Conservation (phyloP, 2,329 filamentous ascomycete species). For the Diaporthe humulicola region DNA sequence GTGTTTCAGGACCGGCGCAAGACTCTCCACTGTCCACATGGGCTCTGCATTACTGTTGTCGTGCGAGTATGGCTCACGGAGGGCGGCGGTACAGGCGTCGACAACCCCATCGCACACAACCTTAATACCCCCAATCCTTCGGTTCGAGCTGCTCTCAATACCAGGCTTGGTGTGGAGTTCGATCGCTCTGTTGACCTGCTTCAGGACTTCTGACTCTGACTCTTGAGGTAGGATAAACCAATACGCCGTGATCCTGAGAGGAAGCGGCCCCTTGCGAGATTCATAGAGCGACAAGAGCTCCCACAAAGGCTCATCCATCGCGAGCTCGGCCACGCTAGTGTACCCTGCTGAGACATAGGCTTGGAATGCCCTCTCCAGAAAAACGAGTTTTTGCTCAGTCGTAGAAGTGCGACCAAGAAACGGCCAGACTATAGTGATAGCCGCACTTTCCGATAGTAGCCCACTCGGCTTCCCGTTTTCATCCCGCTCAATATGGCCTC, state of each 20-base stretch:
- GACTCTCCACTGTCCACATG: slow-evolving; percentile 66
- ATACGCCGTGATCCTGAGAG: slow-evolving; percentile 66
- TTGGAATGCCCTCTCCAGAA: background rate
- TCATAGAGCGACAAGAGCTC: slow-evolving; percentile 51
- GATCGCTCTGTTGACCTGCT: slow-evolving; percentile 64
- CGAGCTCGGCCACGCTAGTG: background rate
- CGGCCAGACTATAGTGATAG: background rate
- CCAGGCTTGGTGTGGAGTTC: slow-evolving; percentile 44
- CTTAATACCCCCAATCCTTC: slow-evolving; percentile 70
- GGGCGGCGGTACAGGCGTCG: slow-evolving; percentile 73
- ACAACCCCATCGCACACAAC: slow-evolving; percentile 75
- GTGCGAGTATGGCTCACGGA: slow-evolving; percentile 68
- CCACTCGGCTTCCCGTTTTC: slow-evolving; percentile 59
- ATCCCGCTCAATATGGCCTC: slow-evolving; percentile 62
- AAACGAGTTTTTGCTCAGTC: background rate
- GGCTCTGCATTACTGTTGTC: slow-evolving; percentile 61
- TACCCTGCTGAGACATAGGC: background rate
- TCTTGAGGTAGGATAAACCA: slow-evolving; percentile 65
- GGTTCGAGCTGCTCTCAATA: slow-evolving; percentile 46
- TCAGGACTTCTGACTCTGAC: slow-evolving; percentile 57
- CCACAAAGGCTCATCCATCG: slow-evolving; percentile 63
- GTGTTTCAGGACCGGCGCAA: slow-evolving; percentile 47
- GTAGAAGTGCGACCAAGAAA: background rate
- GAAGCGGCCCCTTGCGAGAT: slow-evolving; percentile 42
- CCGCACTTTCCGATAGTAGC: slow-evolving; percentile 58